A percentile compares a stretch with the other conserved stretches of the same genome.
phyloP scores from a whole-genome alignment of 1,284 basidiomycete species.

The Cutaneotrichosporon dermatis region DNA sequence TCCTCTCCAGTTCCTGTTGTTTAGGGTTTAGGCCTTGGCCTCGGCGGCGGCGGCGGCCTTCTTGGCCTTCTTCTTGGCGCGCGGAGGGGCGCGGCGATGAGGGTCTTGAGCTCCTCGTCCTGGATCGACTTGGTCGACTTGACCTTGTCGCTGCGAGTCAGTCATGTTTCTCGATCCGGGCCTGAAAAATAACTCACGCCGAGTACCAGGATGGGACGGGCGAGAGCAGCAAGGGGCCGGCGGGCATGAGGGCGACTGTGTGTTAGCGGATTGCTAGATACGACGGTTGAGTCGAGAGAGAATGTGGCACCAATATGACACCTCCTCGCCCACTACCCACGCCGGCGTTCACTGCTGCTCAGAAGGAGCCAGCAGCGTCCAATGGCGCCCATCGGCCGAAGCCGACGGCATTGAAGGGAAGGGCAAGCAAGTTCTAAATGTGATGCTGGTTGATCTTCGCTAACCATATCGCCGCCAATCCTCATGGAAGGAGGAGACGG shows the following conservation, averaged over 20 bases:
- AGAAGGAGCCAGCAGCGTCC: slow-evolving; percentile 29
- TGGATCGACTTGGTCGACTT: slow-evolving; percentile 76
- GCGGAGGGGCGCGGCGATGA: slow-evolving; percentile 73
- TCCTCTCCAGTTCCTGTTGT: background rate
- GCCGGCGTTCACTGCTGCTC: slow-evolving; percentile 23
- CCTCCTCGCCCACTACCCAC: slow-evolving; percentile 43
- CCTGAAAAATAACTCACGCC: slow-evolving; percentile 50
- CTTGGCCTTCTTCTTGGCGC: slow-evolving; percentile 90
- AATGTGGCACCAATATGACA: slow-evolving; percentile 47
- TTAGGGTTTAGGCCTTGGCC: slow-evolving; percentile 6
- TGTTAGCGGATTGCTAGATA: background rate
- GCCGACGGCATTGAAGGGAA: background rate
- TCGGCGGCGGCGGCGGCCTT: slow-evolving; percentile 55
- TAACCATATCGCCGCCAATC: too few relatives aligned
- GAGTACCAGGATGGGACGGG: slow-evolving; percentile 89
- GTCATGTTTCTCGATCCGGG: background rate
- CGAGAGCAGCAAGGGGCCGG: slow-evolving; percentile 77
- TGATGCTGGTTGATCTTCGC: too few relatives aligned
- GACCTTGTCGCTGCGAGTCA: slow-evolving; percentile 57
- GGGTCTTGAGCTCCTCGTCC: slow-evolving; percentile 74
- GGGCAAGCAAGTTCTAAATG: too few relatives aligned
- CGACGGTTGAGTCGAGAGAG: background rate
- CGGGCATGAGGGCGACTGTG: slow-evolving; percentile 74
- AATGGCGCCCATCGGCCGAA: slow-evolving; percentile 17
- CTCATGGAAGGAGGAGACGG: too few relatives aligned